Conservation (phyloP, 2,329 filamentous ascomycete species). For the Cordyceps fumosorosea region DNA sequence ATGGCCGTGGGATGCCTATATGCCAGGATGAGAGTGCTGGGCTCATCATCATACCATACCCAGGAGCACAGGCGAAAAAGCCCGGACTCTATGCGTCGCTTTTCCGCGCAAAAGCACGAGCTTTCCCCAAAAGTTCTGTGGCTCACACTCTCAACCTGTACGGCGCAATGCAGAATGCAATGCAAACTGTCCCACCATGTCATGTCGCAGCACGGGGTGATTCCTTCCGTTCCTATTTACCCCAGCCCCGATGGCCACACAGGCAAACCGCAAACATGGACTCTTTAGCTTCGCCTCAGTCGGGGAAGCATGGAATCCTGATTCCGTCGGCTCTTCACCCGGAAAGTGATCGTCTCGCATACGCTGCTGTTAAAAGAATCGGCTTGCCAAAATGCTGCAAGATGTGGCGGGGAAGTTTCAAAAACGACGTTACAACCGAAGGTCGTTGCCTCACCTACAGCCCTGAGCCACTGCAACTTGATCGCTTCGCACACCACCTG, state of each 20-base stretch:
- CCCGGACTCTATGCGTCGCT: not conserved
- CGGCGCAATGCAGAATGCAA: not conserved
- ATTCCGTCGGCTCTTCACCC: not conserved
- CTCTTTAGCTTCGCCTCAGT: not conserved
- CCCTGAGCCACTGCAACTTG: not conserved
- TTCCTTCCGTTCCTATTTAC: not conserved
- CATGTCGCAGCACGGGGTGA: not conserved
- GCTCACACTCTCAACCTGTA: not conserved
- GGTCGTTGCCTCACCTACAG: not conserved
- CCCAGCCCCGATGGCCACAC: not conserved
- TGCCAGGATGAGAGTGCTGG: not conserved
- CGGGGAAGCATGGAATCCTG: not conserved
- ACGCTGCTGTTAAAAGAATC: not conserved
- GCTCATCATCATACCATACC: not conserved
- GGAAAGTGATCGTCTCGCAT: not conserved
- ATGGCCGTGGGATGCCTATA: not conserved
- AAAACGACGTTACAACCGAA: conserved; percentile 9
- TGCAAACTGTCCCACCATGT: not conserved
- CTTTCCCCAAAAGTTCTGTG: not conserved
- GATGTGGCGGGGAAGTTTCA: conserved; percentile 1
- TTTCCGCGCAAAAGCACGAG: not conserved
- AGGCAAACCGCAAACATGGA: not conserved
- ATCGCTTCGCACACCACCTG: not conserved
- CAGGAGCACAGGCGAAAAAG: not conserved
- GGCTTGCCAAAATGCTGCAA: not conserved